Conservation (phyloP, 768 basidiomycete genomes). For the Panellus pusillus region DNA sequence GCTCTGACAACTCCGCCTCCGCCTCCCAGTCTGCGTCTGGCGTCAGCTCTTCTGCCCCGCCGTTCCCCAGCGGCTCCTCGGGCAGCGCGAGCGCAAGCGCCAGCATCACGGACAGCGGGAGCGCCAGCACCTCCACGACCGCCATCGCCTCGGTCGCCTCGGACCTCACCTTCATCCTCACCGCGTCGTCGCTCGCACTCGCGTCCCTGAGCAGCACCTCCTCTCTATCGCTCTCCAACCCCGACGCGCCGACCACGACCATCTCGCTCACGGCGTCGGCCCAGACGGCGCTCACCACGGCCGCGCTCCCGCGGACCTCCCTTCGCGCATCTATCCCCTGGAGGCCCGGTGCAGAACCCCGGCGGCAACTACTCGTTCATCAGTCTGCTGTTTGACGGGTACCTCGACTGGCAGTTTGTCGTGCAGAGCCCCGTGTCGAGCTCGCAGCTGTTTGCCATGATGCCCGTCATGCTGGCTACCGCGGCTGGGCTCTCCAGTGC, state of each 20-base stretch:
- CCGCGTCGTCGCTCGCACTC: conserved; percentile 42
- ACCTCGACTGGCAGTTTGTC: conserved; percentile 72
- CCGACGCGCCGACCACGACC: conserved; percentile 43
- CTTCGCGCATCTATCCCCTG: conserved; percentile 58
- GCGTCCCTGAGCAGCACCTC: conserved; percentile 35
- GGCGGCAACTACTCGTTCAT: conserved; percentile 45
- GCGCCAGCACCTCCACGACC: neutral
- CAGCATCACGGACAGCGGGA: neutral
- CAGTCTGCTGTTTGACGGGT: conserved; percentile 60
- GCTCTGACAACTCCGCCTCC: neutral
- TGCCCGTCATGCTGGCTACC: conserved; percentile 46
- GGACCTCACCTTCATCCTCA: conserved; percentile 44
- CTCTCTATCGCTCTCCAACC: conserved; percentile 35
- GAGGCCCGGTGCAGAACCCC: conserved; percentile 5
- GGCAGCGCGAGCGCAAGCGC: neutral
- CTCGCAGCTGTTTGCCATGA: conserved; percentile 76
- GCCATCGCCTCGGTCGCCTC: conserved; percentile 34
- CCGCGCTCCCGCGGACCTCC: conserved; percentile 55
- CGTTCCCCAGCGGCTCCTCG: conserved; percentile 5
- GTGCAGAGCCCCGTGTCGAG: conserved; percentile 53
- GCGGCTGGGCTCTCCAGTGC: conserved; percentile 35
- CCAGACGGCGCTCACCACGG: conserved; percentile 26
- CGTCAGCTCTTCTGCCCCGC: neutral
- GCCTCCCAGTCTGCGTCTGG: neutral
- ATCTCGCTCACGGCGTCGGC: conserved; percentile 21